Percentiles rank a stretch among this genome's conserved stretches.
These are phyloP conservation scores for Brassica balearica DNA, from an alignment of 441 rosid genomes.

Conservation along the genomic window DNA sequence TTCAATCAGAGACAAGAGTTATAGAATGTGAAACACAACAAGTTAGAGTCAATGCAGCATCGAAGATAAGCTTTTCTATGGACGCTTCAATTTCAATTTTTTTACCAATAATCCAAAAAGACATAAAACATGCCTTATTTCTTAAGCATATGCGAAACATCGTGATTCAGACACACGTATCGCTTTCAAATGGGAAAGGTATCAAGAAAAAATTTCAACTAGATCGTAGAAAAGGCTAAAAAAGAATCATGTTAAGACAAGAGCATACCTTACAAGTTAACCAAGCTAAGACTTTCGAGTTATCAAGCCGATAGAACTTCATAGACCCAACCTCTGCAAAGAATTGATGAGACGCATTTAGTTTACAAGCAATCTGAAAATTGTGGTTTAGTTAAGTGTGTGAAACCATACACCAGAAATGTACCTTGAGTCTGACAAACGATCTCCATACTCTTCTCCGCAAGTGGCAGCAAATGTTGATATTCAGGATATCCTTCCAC, in stretches of 20 bases:
- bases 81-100: background rate
- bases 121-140: background rate
- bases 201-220: background rate
- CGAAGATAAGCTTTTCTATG: background rate
- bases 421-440: conserved; percentile 91
- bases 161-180: conserved; percentile 17
- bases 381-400: background rate
- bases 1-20: background rate
- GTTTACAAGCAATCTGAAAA: conserved; percentile 1
- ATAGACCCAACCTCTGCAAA: conserved; percentile 74
- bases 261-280: conserved; percentile 70
- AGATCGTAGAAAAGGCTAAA: background rate
- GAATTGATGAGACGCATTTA: conserved; percentile 10
- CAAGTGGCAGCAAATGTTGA: conserved; percentile 59
- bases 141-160: background rate
- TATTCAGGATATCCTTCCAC: conserved; percentile 74
- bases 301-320: conserved; percentile 84
- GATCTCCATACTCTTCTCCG: conserved; percentile 73
- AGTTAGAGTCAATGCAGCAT: conserved; percentile 19
- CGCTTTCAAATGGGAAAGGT: background rate
- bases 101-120: background rate
- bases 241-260: conserved; percentile 10
- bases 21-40: conserved; percentile 12
- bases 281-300: conserved; percentile 83
- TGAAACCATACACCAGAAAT: background rate